These are phyloP conservation scores for Quercus glauca DNA, from an alignment of 306 rosid genomes.

Conservation along the genomic window DNA sequence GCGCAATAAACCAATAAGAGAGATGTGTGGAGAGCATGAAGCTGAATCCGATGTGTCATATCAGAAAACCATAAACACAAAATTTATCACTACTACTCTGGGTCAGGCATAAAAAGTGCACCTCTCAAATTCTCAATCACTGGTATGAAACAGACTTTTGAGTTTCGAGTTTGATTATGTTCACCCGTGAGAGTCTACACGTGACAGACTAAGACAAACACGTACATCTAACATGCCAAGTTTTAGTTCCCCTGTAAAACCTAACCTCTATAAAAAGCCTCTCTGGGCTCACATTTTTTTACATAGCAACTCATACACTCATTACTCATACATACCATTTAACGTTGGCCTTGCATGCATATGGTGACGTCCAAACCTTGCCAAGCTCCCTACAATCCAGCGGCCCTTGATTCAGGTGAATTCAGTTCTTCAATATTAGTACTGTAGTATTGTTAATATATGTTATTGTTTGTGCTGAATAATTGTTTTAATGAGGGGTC, in stretches of 20 bases:
- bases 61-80: constrained; percentile 17
- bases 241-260: constrained; percentile 3
- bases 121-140: constrained; percentile 17
- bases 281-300: constrained; percentile 10
- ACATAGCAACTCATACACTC: not conserved
- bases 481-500: not conserved
- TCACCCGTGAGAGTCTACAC: constrained; percentile 41
- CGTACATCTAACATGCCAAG: constrained; percentile 19
- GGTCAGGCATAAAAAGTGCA: constrained; percentile 23
- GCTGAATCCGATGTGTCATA: constrained; percentile 30
- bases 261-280: constrained; percentile 25
- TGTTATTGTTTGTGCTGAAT: not conserved
- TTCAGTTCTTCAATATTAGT: not conserved
- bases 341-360: not conserved
- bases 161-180: not conserved
- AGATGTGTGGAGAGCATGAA: not conserved
- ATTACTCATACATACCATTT: not conserved
- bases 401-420: constrained; percentile 30
- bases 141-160: not conserved
- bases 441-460: not conserved
- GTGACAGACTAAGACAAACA: constrained; percentile 53
- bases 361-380: not conserved
- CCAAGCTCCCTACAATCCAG: not conserved
- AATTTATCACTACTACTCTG: constrained; percentile 13
- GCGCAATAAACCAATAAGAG: constrained; percentile 10